A percentile compares a stretch with the other conserved stretches of the same genome.
These are phyloP conservation scores for Mortierella polycephala DNA, from an alignment of 371 early-diverging fungal genomes.

Conservation along the genomic window DNA sequence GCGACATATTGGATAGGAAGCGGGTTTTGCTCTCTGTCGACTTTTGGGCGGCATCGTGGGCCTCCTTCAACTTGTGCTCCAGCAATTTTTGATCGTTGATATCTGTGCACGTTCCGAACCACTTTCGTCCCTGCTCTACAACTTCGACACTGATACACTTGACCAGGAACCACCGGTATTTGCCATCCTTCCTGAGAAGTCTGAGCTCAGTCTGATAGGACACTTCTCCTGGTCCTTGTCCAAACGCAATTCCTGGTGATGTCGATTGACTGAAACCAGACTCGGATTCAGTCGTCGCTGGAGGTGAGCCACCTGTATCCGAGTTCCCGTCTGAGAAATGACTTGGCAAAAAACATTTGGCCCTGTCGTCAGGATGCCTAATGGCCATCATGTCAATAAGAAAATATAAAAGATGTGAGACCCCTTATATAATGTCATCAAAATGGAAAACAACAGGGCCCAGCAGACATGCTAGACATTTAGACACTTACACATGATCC, in stretches of 20 bases:
- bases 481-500: constrained; percentile 59
- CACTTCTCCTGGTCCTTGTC: constrained; percentile 59
- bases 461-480: not conserved
- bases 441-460: not conserved
- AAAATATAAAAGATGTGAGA: not conserved
- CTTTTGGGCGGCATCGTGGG: constrained; percentile 74
- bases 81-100: constrained; percentile 73
- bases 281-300: constrained; percentile 9
- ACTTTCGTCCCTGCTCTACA: constrained; percentile 66
- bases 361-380: constrained; percentile 67
- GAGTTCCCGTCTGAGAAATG: constrained; percentile 22
- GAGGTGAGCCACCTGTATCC: not conserved
- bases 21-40: constrained; percentile 78
- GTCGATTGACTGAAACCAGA: constrained; percentile 14
- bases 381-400: too few species aligned
- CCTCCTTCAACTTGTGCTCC: constrained; percentile 74
- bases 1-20: constrained; percentile 76
- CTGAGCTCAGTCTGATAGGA: constrained; percentile 68
- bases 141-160: constrained; percentile 73
- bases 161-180: constrained; percentile 72
- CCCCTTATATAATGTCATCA: too few species aligned
- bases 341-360: constrained; percentile 66
- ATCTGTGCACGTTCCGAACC: constrained; percentile 78
- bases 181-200: constrained; percentile 59
- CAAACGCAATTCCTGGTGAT: constrained; percentile 32